Base-by-base conservation (phyloP, 441 rosid genomes). In the Viola pubescens region DNA sequence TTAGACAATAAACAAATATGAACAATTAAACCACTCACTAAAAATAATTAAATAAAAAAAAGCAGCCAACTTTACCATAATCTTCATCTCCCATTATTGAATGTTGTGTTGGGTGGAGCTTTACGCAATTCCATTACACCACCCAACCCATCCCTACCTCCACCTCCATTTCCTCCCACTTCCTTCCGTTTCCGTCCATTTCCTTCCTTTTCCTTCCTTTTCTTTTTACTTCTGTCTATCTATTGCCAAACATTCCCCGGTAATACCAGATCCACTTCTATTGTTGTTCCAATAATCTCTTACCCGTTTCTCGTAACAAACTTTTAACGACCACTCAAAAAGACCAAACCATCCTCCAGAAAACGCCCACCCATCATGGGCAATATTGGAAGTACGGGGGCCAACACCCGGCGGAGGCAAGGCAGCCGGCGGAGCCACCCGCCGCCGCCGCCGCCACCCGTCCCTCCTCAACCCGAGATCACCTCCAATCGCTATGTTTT, bases 401-500 rank as follows among this genome's bases (percentile, higher is more conserved):
- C 65, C 3, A 78, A 69, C 59, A 75, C 80, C 37, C 76, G 94
- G 16, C 74, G 91, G 53, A 64, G 84, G 58, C 79, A 73, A 37
- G 69, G 81, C 0, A 73, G 76, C 55, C 67, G 75, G 12, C 77
- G 79, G 7, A 68, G 68, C 44, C 82, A 77, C 12, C 73, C 78
- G 0, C 67, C 85, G 19, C 88, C 79, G 44, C 80, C 83, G 44
- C 80, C 83, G 0, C 79, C 82, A 6, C 78, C 81, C 1, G 67
- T 77, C 2, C 80, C 82, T n/a, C 82, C 88, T 0, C 80, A 83
- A 62, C 79, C 86, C 19, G 98, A 88, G 62, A 73, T 77, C 73
- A 52, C 82, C 13, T 65, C 91, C 45, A 92, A 79, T 67, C 88
- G 85, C 13, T 79, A 82, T 67, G 91, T 89, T 4, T 82, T 89